A percentile compares a stretch with the other conserved stretches of the same genome.
phyloP scores from a whole-genome alignment of 2,329 filamentous ascomycete genomes.

The Seiridium unicorne region DNA sequence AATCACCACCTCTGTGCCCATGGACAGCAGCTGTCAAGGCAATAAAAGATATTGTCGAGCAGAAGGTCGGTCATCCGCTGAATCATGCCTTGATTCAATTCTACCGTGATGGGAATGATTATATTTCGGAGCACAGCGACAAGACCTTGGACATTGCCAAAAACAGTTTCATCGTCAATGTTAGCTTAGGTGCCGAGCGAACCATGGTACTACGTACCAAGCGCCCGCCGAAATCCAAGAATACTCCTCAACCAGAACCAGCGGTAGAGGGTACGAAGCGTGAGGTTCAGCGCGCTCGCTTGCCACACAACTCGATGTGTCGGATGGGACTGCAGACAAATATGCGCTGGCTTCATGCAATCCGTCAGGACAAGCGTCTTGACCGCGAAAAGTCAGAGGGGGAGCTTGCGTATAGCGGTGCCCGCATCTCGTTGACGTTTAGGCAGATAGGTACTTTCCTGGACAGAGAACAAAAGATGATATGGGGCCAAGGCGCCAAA shows the following conservation, averaged over 20 bases:
- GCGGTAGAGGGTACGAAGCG: conserved; percentile 36
- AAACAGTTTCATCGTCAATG: conserved; percentile 83
- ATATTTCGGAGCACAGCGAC: conserved; percentile 95
- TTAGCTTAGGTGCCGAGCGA: conserved; percentile 87
- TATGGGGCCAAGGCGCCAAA: conserved; percentile 91
- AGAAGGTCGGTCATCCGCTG: conserved; percentile 71
- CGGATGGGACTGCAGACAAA: conserved; percentile 81
- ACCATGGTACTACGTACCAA: conserved; percentile 90
- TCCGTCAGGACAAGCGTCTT: conserved; percentile 79
- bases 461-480: conserved; percentile 57
- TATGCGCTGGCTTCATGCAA: conserved; percentile 85
- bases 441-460: conserved; percentile 85
- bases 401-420: conserved; percentile 71
- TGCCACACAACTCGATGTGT: conserved; percentile 89
- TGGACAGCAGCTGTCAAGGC: conserved; percentile 73
- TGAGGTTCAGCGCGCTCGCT: conserved; percentile 62
- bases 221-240: conserved; percentile 39
- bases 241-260: conserved; percentile 10
- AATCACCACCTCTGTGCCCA: conserved; percentile 72
- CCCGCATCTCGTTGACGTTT: conserved; percentile 90
- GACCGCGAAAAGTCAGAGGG: conserved; percentile 62
- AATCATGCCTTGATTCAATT: conserved; percentile 94
- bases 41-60: conserved; percentile 69
- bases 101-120: conserved; percentile 85
- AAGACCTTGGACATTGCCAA: conserved; percentile 90